Evolutionary conservation across 768 basidiomycete genomes (phyloP).

Genomic region (Ramaria sp.): DNA sequence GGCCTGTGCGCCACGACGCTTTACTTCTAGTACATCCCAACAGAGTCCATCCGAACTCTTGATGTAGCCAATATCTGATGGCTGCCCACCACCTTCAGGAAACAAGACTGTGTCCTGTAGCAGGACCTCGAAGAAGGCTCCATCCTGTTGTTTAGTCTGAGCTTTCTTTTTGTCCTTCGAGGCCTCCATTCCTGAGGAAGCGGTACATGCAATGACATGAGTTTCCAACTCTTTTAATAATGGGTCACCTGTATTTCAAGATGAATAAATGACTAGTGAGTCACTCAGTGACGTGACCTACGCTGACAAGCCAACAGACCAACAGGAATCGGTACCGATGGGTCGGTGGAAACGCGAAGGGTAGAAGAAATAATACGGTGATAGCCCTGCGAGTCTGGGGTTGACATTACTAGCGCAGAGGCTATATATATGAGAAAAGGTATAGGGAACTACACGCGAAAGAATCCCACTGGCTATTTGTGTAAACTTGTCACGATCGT

Average conservation of each 20-base stretch:
- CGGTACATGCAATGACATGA: constrained; percentile 37
- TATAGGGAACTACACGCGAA: no score
- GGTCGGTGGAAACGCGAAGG: constrained; percentile 42
- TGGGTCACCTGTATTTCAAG: constrained; percentile 47
- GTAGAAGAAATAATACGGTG: constrained; percentile 54
- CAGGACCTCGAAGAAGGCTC: constrained; percentile 47
- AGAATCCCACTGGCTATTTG: neutral
- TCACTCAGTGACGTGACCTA: constrained; percentile 19
- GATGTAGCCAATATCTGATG: constrained; percentile 61
- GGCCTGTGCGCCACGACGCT: constrained; percentile 64
- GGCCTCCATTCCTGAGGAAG: constrained; percentile 34
- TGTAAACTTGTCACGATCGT: neutral
- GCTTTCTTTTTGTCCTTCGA: constrained; percentile 35
- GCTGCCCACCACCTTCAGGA: constrained; percentile 78
- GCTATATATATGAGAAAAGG: neutral
- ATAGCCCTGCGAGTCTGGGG: constrained; percentile 44
- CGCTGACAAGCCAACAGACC: constrained; percentile 76
- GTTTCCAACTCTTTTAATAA: constrained; percentile 50
- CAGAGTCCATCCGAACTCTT: constrained; percentile 29
- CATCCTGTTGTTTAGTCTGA: constrained; percentile 31
- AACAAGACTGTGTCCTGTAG: constrained; percentile 73
- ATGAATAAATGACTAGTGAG: neutral
- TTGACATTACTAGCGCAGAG: constrained; percentile 31
- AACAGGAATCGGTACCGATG: constrained; percentile 48
- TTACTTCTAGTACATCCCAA: constrained; percentile 56